Conservation (phyloP, 192 early-diverging fungal genomes). For the Backusella luteola region DNA sequence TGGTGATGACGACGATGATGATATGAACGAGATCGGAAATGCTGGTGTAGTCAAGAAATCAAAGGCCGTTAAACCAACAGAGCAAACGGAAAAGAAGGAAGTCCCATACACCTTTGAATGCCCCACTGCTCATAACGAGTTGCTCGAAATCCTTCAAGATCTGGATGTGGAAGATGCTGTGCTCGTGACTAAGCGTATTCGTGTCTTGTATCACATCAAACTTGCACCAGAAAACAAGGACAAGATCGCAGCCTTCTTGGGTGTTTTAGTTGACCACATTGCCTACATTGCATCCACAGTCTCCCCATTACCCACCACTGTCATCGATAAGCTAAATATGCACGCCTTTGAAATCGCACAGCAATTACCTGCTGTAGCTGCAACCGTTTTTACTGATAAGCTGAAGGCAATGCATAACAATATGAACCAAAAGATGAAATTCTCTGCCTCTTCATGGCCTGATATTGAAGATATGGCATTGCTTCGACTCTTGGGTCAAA, state of each 20-base stretch:
- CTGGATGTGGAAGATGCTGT: conserved; percentile 67
- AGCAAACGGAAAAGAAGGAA: conserved; percentile 33
- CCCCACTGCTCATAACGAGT: conserved; percentile 70
- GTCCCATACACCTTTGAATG: conserved; percentile 86
- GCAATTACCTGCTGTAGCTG: conserved; percentile 56
- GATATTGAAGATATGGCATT: conserved; percentile 59
- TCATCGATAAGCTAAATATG: conserved; percentile 54
- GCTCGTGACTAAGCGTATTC: conserved; percentile 77
- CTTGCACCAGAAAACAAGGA: conserved; percentile 79
- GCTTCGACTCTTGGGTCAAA: conserved; percentile 65
- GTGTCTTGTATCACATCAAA: conserved; percentile 80
- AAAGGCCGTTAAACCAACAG: background rate
- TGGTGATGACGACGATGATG: conserved; percentile 46
- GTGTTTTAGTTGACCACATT: conserved; percentile 69
- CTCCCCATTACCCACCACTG: conserved; percentile 44
- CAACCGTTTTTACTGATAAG: conserved; percentile 50
- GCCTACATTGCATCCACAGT: conserved; percentile 61
- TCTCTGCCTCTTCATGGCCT: conserved; percentile 40
- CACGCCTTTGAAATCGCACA: conserved; percentile 67
- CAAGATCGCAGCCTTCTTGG: conserved; percentile 63
- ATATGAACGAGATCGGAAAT: conserved; percentile 44
- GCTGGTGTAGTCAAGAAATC: conserved; percentile 7
- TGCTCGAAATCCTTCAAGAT: conserved; percentile 62
- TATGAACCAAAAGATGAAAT: conserved; percentile 29
- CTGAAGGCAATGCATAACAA: conserved; percentile 52